phyloP scores from a whole-genome alignment of 352 stramenopile species.

The Aphanomyces astaci region DNA sequence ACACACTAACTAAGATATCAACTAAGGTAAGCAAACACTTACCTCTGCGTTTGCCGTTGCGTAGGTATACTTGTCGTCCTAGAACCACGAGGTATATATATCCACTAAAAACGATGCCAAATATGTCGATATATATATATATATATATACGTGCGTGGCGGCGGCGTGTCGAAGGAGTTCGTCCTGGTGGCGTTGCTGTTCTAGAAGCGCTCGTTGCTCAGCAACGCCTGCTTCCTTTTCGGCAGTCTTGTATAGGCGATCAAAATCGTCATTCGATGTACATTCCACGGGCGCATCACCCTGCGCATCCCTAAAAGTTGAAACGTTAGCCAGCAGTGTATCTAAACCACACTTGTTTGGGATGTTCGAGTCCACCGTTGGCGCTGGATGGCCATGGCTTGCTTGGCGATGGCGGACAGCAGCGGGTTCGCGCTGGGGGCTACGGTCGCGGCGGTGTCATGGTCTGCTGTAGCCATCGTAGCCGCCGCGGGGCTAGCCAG shows the following conservation, averaged over 20 bases:
- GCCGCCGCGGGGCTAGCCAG: conserved; percentile 26
- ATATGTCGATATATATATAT: too few species aligned
- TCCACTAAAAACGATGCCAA: too few species aligned
- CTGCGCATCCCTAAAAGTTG: too few species aligned
- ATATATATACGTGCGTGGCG: not conserved
- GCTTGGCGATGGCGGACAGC: not conserved
- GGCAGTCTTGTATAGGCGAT: conserved; percentile 41
- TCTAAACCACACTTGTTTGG: not conserved
- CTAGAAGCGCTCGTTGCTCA: conserved; percentile 34
- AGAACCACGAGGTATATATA: conserved; percentile 1
- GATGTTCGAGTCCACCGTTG: not conserved
- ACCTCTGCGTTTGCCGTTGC: conserved; percentile 10
- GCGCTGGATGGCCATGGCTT: not conserved
- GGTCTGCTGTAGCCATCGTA: not conserved
- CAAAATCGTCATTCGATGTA: not conserved
- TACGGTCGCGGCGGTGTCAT: not conserved
- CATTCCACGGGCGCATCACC: too few species aligned
- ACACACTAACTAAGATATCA: not conserved
- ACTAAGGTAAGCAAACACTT: conserved; percentile 19
- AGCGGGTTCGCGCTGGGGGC: not conserved
- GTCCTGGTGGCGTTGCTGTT: conserved; percentile 40
- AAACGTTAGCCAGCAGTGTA: too few species aligned
- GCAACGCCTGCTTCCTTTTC: conserved; percentile 44
- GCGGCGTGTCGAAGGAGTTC: conserved; percentile 44
- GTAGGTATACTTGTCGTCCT: not conserved